Base-by-base conservation (phyloP, 108 stramenopile species). In the Parietichytrium sp. region DNA sequence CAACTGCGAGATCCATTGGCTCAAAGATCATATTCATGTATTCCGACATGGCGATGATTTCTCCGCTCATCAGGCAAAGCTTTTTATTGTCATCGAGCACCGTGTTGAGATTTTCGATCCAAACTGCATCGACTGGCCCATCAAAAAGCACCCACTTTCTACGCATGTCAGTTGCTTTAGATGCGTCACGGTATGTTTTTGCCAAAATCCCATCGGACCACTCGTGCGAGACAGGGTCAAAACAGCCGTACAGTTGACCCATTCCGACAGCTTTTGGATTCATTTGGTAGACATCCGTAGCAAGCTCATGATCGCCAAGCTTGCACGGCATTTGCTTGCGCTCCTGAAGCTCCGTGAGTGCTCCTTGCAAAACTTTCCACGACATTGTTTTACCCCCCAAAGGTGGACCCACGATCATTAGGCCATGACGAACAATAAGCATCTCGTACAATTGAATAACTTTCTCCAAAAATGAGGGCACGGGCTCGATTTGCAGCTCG, bases 81-180 rank as follows among this genome's bases (percentile, higher is more conserved):
- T 87, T 87, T 81, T 92, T 92, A 83, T 92, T 92, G 84, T 92
- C 83, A 38, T 85, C 86, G 29, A 87, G 79, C 29, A 89, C 91
- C 29, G 91, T 92, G 88, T 92, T 92, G 89, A 92, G 91, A 85
- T 92, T 92, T 81, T 92, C 91, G 52, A 92, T 92, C 91, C 91
- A 92, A 45, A 92, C 91, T 13, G 91, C 91, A 36, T 92, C 91
- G 12, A 92, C 91, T 1, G 91, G 91, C 0, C 91, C 91, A 54
- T 92, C 91, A 48, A 92, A 91, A 4, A 92, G 77, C 4, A 92
- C 54, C 91, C 91, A 92, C 88, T 91, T 91, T 23, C 90, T 85
- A 48, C 90, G 89, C 13, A 85, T 88, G 27, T 80, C 79, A 4
- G 51, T 82, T 3, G 85, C 85, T 4, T 89, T 82, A 3, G 89